Conservation (phyloP, 495 filamentous ascomycete species). For the Pseudevernia furfuracea region DNA sequence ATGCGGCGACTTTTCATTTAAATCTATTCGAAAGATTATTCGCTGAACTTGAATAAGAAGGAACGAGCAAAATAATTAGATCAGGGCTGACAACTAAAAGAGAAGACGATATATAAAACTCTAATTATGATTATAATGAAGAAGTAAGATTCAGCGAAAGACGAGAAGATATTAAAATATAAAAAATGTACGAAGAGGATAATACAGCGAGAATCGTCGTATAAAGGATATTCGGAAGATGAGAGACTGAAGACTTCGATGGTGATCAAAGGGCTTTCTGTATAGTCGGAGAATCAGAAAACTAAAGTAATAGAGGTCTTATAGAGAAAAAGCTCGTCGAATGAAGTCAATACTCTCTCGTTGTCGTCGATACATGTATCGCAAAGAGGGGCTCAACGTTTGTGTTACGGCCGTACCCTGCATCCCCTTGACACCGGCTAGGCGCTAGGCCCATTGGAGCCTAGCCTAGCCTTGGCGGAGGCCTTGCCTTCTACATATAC, state of each 20-base stretch:
- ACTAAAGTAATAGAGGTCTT: background rate
- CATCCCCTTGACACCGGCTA: too few relatives aligned
- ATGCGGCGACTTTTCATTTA: background rate
- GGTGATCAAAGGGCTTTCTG: background rate
- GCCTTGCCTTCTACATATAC: too few relatives aligned
- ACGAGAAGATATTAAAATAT: slow-evolving; percentile 1
- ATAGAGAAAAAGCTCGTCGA: background rate
- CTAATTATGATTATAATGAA: background rate
- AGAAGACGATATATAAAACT: background rate
- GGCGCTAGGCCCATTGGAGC: too few relatives aligned
- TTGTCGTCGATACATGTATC: background rate
- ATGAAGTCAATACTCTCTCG: background rate
- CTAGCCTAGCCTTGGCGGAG: too few relatives aligned
- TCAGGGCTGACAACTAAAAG: background rate
- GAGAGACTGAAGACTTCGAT: background rate
- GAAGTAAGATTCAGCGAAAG: background rate
- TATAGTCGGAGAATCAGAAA: background rate
- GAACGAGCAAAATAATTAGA: background rate
- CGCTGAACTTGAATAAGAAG: background rate
- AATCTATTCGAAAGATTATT: background rate
- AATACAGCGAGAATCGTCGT: background rate
- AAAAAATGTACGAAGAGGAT: background rate
- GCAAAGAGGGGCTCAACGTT: too few relatives aligned
- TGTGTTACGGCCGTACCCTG: too few relatives aligned
- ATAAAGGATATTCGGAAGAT: background rate